These are phyloP conservation scores for Aspergillus sp. DNA, from an alignment of 2,329 filamentous ascomycete species.

Conservation along the genomic window DNA sequence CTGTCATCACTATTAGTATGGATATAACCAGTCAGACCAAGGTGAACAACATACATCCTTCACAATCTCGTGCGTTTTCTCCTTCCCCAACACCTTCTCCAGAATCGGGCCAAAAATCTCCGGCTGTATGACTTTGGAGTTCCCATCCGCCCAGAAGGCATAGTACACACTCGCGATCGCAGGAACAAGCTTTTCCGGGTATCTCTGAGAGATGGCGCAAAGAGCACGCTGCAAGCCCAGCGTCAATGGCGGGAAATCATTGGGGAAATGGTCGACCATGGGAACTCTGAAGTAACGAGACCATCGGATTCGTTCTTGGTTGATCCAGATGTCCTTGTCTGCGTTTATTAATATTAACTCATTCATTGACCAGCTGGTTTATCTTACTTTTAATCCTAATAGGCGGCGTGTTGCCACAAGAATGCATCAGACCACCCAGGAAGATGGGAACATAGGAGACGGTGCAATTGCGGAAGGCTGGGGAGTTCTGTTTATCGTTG, in stretches of 20 bases:
- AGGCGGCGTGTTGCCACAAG: constrained; percentile 49
- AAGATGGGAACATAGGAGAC: constrained; percentile 54
- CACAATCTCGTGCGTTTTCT: constrained; percentile 37
- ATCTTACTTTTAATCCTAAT: constrained; percentile 49
- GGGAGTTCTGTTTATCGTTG: constrained; percentile 41
- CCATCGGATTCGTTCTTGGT: constrained; percentile 49
- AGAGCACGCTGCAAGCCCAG: constrained; percentile 48
- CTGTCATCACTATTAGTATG: constrained; percentile 7
- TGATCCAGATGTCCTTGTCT: constrained; percentile 57
- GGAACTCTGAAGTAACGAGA: constrained; percentile 49
- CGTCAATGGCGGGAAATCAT: constrained; percentile 50
- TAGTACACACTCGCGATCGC: constrained; percentile 45
- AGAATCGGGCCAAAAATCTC: constrained; percentile 42
- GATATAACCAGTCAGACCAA: too few relatives aligned
- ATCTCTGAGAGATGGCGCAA: constrained; percentile 39
- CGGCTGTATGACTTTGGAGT: constrained; percentile 37
- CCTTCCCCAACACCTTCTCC: constrained; percentile 39
- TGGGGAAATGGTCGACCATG: constrained; percentile 38
- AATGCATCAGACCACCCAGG: constrained; percentile 54
- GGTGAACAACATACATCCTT: constrained; percentile 28
- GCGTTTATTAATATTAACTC: neutral
- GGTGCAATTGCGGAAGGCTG: constrained; percentile 49
- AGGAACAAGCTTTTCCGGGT: constrained; percentile 35
- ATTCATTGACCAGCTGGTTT: neutral
- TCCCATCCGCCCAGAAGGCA: constrained; percentile 47